Evolutionary conservation across 225 moss, liverwort and hornwort genomes (phyloP).

Genomic region (Rhytidiadelphus loreus): DNA sequence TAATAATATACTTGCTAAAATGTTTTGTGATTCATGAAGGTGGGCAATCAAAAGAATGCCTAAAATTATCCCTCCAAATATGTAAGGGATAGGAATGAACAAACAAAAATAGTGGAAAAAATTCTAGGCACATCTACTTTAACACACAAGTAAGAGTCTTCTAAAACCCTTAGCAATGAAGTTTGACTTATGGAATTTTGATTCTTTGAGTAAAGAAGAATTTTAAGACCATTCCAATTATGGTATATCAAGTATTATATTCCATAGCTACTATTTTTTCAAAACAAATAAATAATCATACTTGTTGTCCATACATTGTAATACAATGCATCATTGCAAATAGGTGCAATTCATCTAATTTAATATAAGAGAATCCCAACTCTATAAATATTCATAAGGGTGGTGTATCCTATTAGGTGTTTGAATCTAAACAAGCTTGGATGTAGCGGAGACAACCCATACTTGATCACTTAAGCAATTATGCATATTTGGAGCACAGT

Average conservation of each 20-base stretch:
- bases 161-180: too few species aligned
- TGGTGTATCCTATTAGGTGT: neutral
- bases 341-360: neutral
- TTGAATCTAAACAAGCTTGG: neutral
- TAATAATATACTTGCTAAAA: neutral
- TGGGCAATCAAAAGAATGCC: too few species aligned
- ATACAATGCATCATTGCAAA: neutral
- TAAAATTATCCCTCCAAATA: accelerated
- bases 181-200: too few species aligned
- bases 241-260: neutral
- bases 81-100: neutral
- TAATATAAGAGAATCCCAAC: neutral
- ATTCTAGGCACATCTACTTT: too few species aligned
- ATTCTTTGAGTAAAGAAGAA: too few species aligned
- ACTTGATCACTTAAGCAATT: too few species aligned
- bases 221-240: neutral
- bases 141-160: neutral
- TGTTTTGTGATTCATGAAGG: neutral
- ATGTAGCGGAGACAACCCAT: too few species aligned
- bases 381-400: neutral
- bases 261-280: neutral
- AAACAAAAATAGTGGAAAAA: neutral
- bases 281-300: neutral
- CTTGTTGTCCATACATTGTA: neutral
- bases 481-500: too few species aligned